A percentile compares a stretch with the other conserved stretches of the same genome.
These are phyloP conservation scores for Fusarium sulawesiense DNA, from an alignment of 2,329 filamentous ascomycete genomes.

Conservation along the genomic window DNA sequence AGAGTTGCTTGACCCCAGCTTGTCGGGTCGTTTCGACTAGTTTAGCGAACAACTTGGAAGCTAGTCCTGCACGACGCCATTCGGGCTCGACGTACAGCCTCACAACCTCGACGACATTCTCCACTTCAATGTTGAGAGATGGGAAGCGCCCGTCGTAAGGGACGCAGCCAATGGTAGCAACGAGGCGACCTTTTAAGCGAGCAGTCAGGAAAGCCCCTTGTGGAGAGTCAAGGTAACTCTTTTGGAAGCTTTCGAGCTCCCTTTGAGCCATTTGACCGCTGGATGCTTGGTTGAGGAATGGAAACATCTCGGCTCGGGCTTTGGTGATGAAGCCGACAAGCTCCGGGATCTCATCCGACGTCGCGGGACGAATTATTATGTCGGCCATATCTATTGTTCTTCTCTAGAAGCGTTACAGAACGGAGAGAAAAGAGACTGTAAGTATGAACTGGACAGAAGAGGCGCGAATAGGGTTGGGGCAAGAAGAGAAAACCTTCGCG, in stretches of 20 bases:
- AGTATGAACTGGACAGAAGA: not conserved
- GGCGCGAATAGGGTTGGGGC: not conserved
- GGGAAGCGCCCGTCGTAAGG: constrained; percentile 45
- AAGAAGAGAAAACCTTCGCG: not conserved
- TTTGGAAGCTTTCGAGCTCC: constrained; percentile 39
- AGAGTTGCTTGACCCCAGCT: constrained; percentile 36
- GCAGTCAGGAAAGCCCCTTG: constrained; percentile 42
- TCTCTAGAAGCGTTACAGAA: fast-evolving
- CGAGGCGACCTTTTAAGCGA: constrained; percentile 13
- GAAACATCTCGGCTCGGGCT: constrained; percentile 47
- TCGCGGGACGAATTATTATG: constrained; percentile 28
- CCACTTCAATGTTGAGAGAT: constrained; percentile 27
- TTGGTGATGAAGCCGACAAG: constrained; percentile 41
- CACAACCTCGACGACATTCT: constrained; percentile 43
- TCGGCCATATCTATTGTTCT: constrained; percentile 5
- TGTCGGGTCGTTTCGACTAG: constrained; percentile 30
- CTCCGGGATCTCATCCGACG: constrained; percentile 34
- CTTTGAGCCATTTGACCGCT: constrained; percentile 23
- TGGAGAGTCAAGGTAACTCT: constrained; percentile 39
- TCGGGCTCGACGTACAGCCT: constrained; percentile 45
- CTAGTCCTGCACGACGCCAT: constrained; percentile 45
- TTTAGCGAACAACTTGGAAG: constrained; percentile 38
- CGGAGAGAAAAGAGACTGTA: not conserved
- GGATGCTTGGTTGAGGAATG: constrained; percentile 38
- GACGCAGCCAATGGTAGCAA: constrained; percentile 45